Percentiles rank a stretch among this genome's conserved stretches.
Conservation (phyloP, 257 asterid species). For the Solanum appendiculatum region DNA sequence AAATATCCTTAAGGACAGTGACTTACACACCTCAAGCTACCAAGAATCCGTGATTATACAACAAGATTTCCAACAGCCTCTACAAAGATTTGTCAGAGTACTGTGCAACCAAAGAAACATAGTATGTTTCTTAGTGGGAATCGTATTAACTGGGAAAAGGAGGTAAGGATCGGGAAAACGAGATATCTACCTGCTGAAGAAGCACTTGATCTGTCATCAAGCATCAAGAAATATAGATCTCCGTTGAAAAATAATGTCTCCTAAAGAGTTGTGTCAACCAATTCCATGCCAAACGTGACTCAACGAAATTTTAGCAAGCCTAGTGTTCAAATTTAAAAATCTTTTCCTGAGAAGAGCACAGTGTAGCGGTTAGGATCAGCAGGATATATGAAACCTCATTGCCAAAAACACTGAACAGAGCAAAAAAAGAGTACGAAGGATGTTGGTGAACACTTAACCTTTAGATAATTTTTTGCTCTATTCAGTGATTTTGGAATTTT, state of each 20-base stretch:
- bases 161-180: constrained; percentile 39
- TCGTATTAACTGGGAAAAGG: constrained; percentile 25
- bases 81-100: neutral
- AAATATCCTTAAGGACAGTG: too few species aligned
- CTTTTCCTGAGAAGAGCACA: too few species aligned
- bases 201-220: constrained; percentile 37
- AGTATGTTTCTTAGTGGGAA: neutral
- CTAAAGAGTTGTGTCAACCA: constrained; percentile 1
- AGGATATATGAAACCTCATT: too few species aligned
- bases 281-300: too few species aligned
- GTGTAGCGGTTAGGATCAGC: too few species aligned
- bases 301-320: too few species aligned
- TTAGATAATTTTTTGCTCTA: neutral
- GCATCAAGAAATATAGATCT: constrained; percentile 5
- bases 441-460: neutral
- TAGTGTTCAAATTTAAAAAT: too few species aligned
- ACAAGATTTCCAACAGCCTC: too few species aligned
- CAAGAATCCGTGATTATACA: too few species aligned
- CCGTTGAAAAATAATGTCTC: neutral
- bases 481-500: neutral
- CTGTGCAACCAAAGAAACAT: neutral
- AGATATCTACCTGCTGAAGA: constrained; percentile 31
- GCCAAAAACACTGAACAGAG: too few species aligned
- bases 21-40: too few species aligned
- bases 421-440: neutral